These are phyloP conservation scores for Podospora pseudocomata DNA, from an alignment of 495 filamentous ascomycete species.

Conservation along the genomic window DNA sequence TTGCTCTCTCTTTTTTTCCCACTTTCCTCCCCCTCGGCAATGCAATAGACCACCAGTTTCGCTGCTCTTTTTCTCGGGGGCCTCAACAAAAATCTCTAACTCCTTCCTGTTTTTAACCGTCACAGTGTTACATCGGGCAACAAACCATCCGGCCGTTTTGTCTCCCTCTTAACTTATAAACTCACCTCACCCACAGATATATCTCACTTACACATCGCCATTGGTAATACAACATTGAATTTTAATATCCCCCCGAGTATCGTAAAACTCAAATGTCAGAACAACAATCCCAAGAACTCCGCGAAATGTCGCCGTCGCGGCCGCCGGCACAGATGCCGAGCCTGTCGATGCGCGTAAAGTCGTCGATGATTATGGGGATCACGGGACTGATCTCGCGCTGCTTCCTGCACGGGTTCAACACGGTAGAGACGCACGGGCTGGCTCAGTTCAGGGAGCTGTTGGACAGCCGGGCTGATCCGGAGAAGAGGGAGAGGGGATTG, in stretches of 20 bases:
- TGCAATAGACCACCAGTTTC: not conserved
- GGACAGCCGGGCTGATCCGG: constrained; percentile 65
- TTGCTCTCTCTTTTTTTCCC: not conserved
- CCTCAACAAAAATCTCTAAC: not conserved
- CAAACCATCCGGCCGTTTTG: not conserved
- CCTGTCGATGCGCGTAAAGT: constrained; percentile 52
- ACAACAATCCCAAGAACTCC: not conserved
- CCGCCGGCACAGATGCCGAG: constrained; percentile 36
- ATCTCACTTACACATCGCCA: not conserved
- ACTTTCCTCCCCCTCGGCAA: not conserved
- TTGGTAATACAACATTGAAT: not conserved
- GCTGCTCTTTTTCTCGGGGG: not conserved
- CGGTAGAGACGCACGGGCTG: constrained; percentile 64
- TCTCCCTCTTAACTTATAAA: not conserved
- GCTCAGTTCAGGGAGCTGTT: constrained; percentile 71
- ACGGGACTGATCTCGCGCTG: constrained; percentile 41
- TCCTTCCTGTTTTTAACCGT: not conserved
- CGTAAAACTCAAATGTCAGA: not conserved
- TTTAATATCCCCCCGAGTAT: not conserved
- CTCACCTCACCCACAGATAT: not conserved
- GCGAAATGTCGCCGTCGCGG: constrained; percentile 15
- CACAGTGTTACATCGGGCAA: not conserved
- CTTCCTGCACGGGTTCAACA: constrained; percentile 50
- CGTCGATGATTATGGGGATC: constrained; percentile 52
- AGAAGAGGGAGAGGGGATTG: constrained; percentile 68